Conservation (phyloP, 208 protist species). For the Plasmodiophora brassicae region DNA sequence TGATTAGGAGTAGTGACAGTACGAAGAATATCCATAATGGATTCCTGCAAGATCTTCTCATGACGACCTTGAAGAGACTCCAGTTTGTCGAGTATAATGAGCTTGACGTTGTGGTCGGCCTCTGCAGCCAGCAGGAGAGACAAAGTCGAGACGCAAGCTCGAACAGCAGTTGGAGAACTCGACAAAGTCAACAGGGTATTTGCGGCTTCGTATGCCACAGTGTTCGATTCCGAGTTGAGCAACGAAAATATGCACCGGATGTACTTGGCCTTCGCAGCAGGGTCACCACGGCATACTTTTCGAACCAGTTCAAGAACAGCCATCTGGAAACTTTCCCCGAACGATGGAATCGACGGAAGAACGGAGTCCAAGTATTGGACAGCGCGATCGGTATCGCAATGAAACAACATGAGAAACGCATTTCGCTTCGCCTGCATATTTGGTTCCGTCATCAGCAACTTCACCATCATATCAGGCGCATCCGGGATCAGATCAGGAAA, state of each 20-base stretch:
- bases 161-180: slow-evolving; percentile 85
- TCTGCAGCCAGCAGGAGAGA: slow-evolving; percentile 58
- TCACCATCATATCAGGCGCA: slow-evolving; percentile 87
- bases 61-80: background rate
- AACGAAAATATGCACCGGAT: slow-evolving; percentile 25
- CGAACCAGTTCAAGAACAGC: slow-evolving; percentile 63
- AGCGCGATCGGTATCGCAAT: slow-evolving; percentile 82
- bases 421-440: slow-evolving; percentile 73
- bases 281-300: slow-evolving; percentile 30
- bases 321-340: slow-evolving; percentile 84
- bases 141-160: slow-evolving; percentile 65
- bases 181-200: slow-evolving; percentile 85
- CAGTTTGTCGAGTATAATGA: slow-evolving; percentile 86
- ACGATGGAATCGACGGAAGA: slow-evolving; percentile 69
- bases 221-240: slow-evolving; percentile 77
- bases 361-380: slow-evolving; percentile 77
- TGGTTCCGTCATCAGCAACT: slow-evolving; percentile 67
- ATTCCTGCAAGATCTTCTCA: slow-evolving; percentile 26
- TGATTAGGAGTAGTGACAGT: slow-evolving; percentile 63
- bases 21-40: slow-evolving; percentile 40
- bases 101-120: slow-evolving; percentile 94
- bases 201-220: slow-evolving; percentile 90
- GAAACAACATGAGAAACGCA: slow-evolving; percentile 94
- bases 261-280: slow-evolving; percentile 27
- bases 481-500: slow-evolving; percentile 91